These are phyloP conservation scores for Gryganskiella cystojenkinii DNA, from an alignment of 192 early-diverging fungal genomes.

Conservation along the genomic window DNA sequence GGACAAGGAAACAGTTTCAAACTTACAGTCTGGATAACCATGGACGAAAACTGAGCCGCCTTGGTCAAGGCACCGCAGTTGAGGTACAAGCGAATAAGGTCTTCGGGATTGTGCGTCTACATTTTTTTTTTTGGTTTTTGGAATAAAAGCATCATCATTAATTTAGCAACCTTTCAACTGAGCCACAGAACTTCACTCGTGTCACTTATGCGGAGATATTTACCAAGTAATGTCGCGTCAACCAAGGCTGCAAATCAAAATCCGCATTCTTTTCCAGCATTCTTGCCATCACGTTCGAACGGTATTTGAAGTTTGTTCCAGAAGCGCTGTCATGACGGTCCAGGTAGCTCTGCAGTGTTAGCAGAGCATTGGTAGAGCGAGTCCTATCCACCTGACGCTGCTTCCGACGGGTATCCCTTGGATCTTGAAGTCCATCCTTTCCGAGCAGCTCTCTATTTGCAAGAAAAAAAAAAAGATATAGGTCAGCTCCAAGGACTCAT, in stretches of 20 bases:
- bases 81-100: slow-evolving; percentile 42
- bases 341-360: slow-evolving; percentile 24
- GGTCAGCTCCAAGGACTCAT: neutral
- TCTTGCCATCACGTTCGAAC: slow-evolving; percentile 11
- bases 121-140: neutral
- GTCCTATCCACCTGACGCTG: neutral
- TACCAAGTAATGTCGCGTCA: slow-evolving; percentile 45
- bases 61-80: slow-evolving; percentile 23
- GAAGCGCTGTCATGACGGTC: slow-evolving; percentile 26
- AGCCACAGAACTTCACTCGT: neutral
- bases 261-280: slow-evolving; percentile 24
- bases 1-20: neutral
- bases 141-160: neutral
- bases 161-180: neutral
- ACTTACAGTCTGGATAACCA: slow-evolving; percentile 30
- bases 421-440: slow-evolving; percentile 5
- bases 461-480: too few relatives aligned
- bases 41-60: slow-evolving; percentile 36
- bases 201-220: too few relatives aligned
- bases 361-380: slow-evolving; percentile 7
- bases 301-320: slow-evolving; percentile 23
- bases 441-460: slow-evolving; percentile 23
- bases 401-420: neutral
- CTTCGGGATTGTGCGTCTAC: slow-evolving; percentile 40
- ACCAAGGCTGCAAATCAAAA: slow-evolving; percentile 37